Evolutionary conservation across 352 stramenopile genomes (phyloP), one percentile per base, ranked within the genome.

Genomic region (Phytophthora kernoviae): DNA sequence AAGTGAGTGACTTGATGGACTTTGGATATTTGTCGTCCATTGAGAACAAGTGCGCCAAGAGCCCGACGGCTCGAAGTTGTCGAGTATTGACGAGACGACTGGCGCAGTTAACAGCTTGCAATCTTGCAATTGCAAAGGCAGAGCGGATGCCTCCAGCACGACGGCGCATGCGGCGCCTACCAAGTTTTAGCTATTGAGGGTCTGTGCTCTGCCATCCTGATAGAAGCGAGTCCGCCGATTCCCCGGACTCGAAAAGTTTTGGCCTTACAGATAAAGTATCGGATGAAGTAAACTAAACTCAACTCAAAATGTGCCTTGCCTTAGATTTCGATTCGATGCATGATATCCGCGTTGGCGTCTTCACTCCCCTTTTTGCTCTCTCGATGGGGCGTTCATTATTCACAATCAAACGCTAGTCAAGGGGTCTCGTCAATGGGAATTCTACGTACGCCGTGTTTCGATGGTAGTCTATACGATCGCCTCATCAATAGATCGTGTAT

Each of bases 201-300:
- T 51, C 33, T 42, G 62, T 54, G 65, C 42, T 67, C 47, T 56
- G 52, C 53, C 53, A 65, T 44, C 42, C 44, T 58, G 45, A 74
- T 70, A 65, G 56, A 75, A 63, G 39, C 50, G 54, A 62, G 61
- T 71, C 41, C 47, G 43, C 47, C 62, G 57, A 75, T 71, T 75
- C 30, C 37, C 62, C 55, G 55, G 56, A 64, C 66, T 68, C 53
- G 50, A n/a, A 58, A 68, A 75, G 51, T 64, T 75, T 75, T 75
- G 55, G 43, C 45, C 62, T 40, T 75, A 71, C 53, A 75, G 62
- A 75, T 75, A 71, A 71, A 75, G 66, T 75, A 75, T 21, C 11
- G 61, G 66, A 75, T 74, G 55, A 61, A 71, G 62, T 75, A 71
- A 75, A 75, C 61, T 75, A 71, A 75, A 64, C 37, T 43, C 37